Percentiles rank a stretch among this genome's conserved stretches.
Evolutionary conservation across 2,329 filamentous ascomycete species (phyloP).

Genomic region (Cadophora sp.): DNA sequence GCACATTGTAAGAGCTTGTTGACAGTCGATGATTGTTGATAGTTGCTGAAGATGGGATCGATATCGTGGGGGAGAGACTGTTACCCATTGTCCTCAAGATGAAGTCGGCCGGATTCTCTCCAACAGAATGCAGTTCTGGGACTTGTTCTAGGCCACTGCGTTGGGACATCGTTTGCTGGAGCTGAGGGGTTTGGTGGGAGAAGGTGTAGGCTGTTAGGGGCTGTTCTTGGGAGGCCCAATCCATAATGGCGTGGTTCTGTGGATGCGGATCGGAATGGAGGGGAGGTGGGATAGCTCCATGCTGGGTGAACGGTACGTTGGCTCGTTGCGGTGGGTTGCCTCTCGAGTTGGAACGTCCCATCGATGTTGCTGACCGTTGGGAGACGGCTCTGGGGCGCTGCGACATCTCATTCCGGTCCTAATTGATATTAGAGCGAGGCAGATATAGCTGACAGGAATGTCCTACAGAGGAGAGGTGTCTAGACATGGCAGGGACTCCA

Average conservation of each 20-base stretch:
- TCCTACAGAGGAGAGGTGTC: slow-evolving; percentile 41
- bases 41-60: slow-evolving; percentile 27
- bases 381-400: slow-evolving; percentile 37
- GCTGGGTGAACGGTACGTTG: slow-evolving; percentile 39
- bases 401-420: slow-evolving; percentile 40
- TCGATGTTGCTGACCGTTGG: slow-evolving; percentile 40
- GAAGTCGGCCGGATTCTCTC: slow-evolving; percentile 36
- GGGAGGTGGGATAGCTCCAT: slow-evolving; percentile 36
- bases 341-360: slow-evolving; percentile 41
- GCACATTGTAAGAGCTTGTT: slow-evolving; percentile 36
- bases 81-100: slow-evolving; percentile 33
- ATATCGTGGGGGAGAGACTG: slow-evolving; percentile 26
- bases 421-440: slow-evolving; percentile 36
- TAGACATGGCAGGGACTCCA: slow-evolving; percentile 38
- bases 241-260: slow-evolving; percentile 37
- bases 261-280: slow-evolving; percentile 35
- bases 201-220: slow-evolving; percentile 38
- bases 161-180: slow-evolving; percentile 35
- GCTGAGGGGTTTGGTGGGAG: slow-evolving; percentile 33
- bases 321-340: slow-evolving; percentile 37
- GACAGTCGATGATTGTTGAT: slow-evolving; percentile 31
- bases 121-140: slow-evolving; percentile 36
- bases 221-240: slow-evolving; percentile 40
- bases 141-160: slow-evolving; percentile 39
- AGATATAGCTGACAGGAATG: slow-evolving; percentile 24